Base-by-base conservation (phyloP, 1,284 basidiomycete genomes). In the Farysia itapuensis region DNA sequence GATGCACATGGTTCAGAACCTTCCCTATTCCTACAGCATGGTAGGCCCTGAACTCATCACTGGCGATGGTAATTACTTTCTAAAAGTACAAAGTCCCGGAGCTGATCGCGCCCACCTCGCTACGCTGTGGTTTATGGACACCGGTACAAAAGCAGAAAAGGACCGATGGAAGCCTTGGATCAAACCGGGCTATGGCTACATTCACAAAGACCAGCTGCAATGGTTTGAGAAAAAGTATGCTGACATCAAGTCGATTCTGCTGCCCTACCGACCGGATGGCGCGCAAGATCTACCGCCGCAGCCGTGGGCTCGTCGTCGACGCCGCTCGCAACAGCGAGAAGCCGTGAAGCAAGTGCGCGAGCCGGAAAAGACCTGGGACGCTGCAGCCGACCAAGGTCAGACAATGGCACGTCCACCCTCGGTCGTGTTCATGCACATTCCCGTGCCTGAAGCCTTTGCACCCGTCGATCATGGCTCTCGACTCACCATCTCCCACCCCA, bases 51-150 rank as follows among this genome's bases (percentile, higher is more conserved):
- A 83, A 44, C 83, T 85, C 64, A 80, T 96, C 0, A 74, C 78
- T 82, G 81, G 36, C 20, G 16, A 22, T n/a, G 50, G 39, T 34
- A 42, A 48, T 42, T 48, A 41, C 34, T 23, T 58, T 24, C 21
- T 49, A 16, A 40, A 69, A 33, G 21, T 34, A 19, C 43, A 35
- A 24, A 61, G 35, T 31, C 64, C 46, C 2, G 39, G 31, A 43
- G 43, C 28, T 30, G 42, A 50, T n/a, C 86, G 83, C 73, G 90
- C 85, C 1, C 89, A 92, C 58, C 80, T 95, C 8, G 81, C 94
- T 48, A 92, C 89, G 0, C 77, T 97, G 4, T 97, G 96, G 78
- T 90, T 96, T 81, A 79, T 97, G 52, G 93, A 97, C 77, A 92
- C 91, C 1, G 89, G 90, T 15, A 80, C 84, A 0, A 15, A 53